Percentiles rank a stretch among this genome's conserved stretches.
Conservation (phyloP, 2,329 filamentous ascomycete species). For the Truncatella angustata region DNA sequence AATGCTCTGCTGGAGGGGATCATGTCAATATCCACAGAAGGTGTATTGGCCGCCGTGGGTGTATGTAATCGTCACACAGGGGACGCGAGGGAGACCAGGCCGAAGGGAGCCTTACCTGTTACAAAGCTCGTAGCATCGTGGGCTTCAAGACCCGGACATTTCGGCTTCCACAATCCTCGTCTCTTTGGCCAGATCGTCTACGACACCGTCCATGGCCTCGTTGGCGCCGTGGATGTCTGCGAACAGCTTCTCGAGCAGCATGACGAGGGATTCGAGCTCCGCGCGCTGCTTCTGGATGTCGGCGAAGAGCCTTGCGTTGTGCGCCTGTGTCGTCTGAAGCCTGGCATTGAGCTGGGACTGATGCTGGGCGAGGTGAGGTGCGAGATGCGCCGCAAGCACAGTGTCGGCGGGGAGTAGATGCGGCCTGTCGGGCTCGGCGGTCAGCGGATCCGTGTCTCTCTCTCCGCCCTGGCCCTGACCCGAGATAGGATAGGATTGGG, state of each 20-base stretch:
- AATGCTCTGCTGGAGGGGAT: too few species aligned
- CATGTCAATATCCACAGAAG: too few species aligned
- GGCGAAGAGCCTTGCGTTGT: conserved; percentile 53
- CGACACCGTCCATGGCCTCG: conserved; percentile 37
- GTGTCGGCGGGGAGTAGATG: conserved; percentile 53
- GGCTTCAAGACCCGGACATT: conserved; percentile 25
- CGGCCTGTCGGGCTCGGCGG: conserved; percentile 33
- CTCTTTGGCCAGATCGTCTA: conserved; percentile 48
- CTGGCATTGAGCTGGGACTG: conserved; percentile 55
- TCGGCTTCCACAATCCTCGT: conserved; percentile 43
- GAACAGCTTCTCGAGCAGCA: conserved; percentile 47
- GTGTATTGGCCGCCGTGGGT: too few species aligned
- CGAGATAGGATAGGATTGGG: too few species aligned
- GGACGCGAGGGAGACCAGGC: neutral
- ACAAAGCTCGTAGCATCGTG: neutral
- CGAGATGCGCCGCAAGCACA: conserved; percentile 54
- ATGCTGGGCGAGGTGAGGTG: conserved; percentile 50
- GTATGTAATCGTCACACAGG: too few species aligned
- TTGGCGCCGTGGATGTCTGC: conserved; percentile 55
- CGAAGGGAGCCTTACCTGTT: neutral
- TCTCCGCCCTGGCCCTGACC: too few species aligned
- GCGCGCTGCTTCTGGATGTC: conserved; percentile 51
- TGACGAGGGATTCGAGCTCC: conserved; percentile 52
- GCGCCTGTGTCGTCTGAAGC: conserved; percentile 54
- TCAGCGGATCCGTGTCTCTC: neutral